Percentiles rank a stretch among this genome's conserved stretches.
These are phyloP conservation scores for Musa itinerans DNA, from an alignment of 176 grass and related monocot genomes.

Conservation along the genomic window DNA sequence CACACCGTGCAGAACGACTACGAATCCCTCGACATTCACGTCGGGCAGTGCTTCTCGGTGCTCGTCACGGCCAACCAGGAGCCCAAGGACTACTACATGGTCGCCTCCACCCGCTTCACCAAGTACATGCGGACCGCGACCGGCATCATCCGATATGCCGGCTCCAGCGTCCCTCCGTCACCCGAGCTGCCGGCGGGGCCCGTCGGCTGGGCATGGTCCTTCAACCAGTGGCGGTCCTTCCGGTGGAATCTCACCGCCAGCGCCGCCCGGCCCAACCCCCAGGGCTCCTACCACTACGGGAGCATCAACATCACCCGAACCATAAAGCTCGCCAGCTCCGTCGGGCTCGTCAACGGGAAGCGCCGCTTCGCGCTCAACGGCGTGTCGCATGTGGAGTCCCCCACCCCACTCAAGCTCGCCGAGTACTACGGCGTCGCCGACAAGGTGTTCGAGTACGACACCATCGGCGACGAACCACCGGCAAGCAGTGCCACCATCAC, in stretches of 20 bases:
- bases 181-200: not conserved
- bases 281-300: conserved; percentile 9
- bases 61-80: not conserved
- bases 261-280: conserved; percentile 11
- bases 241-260: conserved; percentile 13
- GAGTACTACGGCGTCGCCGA: conserved; percentile 6
- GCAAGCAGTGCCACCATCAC: not conserved
- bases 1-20: not conserved
- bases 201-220: conserved; percentile 1
- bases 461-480: conserved; percentile 3
- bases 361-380: conserved; percentile 1
- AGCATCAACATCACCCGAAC: conserved; percentile 5
- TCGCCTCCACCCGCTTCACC: not conserved
- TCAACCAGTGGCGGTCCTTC: conserved; percentile 9
- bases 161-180: not conserved
- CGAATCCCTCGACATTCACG: conserved; percentile 1
- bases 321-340: not conserved
- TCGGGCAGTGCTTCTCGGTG: conserved; percentile 3
- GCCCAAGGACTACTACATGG: conserved; percentile 7
- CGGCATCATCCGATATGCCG: not conserved
- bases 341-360: not conserved
- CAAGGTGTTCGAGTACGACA: conserved; percentile 12
- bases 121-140: not conserved
- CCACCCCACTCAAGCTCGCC: not conserved
- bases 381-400: not conserved